Evolutionary conservation across 306 rosid genomes (phyloP).

Genomic region (Fagus sylvatica): DNA sequence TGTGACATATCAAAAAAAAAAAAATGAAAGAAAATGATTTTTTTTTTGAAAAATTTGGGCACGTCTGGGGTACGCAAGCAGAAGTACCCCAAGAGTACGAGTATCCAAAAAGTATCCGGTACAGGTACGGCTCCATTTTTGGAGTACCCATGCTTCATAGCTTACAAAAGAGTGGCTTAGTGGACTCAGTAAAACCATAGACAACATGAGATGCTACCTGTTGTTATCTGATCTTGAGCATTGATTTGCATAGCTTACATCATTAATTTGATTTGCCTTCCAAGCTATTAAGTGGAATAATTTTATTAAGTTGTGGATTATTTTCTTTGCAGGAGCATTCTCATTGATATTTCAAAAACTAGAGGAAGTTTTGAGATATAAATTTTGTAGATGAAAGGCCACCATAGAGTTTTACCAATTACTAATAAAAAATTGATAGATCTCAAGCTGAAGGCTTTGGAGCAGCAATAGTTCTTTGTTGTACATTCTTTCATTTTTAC

Average conservation of each 20-base stretch:
- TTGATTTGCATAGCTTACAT: not conserved
- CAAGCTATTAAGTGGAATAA: not conserved
- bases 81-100: no score
- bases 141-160: no score
- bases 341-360: slow-evolving; percentile 50
- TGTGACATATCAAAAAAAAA: no score
- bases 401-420: not conserved
- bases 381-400: slow-evolving; percentile 49
- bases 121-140: no score
- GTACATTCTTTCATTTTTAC: not conserved
- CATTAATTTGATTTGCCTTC: not conserved
- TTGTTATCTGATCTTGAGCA: not conserved
- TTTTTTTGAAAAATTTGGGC: no score
- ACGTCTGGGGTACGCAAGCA: no score
- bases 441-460: not conserved
- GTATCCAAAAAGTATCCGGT: no score
- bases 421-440: not conserved
- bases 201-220: not conserved
- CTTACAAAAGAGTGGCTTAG: not conserved
- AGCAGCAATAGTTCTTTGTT: not conserved
- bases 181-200: not conserved
- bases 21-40: no score
- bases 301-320: not conserved
- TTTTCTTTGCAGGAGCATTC: slow-evolving; percentile 60
- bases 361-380: slow-evolving; percentile 56